Conservation (phyloP, 1,284 basidiomycete species). For the Rhodotorula mucilaginosa region DNA sequence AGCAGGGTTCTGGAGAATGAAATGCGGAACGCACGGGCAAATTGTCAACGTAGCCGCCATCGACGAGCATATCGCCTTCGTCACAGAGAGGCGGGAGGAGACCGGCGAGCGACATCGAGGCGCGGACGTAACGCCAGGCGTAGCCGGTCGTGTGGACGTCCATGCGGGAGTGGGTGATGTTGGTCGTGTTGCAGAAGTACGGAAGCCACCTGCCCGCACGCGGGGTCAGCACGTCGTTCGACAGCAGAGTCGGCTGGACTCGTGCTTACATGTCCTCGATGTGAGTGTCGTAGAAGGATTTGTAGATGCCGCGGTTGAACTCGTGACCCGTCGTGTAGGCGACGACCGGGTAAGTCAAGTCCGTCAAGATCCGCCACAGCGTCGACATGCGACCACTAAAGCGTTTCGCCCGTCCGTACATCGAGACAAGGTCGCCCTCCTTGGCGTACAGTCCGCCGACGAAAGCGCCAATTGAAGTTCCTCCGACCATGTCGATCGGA, state of each 20-base stretch:
- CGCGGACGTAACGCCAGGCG: conserved; percentile 63
- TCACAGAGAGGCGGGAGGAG: conserved; percentile 92
- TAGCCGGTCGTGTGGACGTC: conserved; percentile 76
- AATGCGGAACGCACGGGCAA: conserved; percentile 61
- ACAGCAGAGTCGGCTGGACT: too few relatives aligned
- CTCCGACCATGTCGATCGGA: conserved; percentile 77
- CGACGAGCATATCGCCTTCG: conserved; percentile 80
- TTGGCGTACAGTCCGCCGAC: conserved; percentile 95
- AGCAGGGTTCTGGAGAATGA: background rate
- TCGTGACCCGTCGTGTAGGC: conserved; percentile 98
- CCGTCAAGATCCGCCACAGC: conserved; percentile 89
- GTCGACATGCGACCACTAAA: conserved; percentile 89
- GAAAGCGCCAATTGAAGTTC: conserved; percentile 86
- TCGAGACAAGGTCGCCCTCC: conserved; percentile 85
- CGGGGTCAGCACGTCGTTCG: conserved; percentile 1
- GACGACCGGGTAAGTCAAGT: conserved; percentile 94
- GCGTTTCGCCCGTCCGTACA: conserved; percentile 80
- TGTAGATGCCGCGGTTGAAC: conserved; percentile 76
- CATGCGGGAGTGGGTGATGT: conserved; percentile 94
- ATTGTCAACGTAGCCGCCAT: conserved; percentile 94
- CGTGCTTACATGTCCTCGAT: conserved; percentile 72
- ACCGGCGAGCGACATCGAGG: conserved; percentile 96
- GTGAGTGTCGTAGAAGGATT: conserved; percentile 87
- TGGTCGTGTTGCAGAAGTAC: conserved; percentile 98
- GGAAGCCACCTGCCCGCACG: conserved; percentile 70